Base-by-base conservation (phyloP, 2,329 filamentous ascomycete genomes). In the Fusarium dlaminii region DNA sequence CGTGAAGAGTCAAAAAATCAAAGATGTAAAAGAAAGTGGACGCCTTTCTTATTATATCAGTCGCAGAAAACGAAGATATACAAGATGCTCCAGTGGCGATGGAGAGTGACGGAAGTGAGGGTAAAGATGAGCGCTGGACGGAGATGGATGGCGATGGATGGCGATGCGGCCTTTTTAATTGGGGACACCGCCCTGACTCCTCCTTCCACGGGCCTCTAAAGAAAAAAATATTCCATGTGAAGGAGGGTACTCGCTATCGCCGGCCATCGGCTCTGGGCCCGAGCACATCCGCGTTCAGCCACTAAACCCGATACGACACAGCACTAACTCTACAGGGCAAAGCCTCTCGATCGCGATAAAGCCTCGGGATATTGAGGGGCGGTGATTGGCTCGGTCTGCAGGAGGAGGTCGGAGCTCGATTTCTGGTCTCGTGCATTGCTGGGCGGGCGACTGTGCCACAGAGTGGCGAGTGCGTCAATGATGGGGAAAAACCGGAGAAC, bases 191-290 rank as follows among this genome's bases (percentile, higher is more conserved):
- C 56, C 56, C 55, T 60, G 37, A 61, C 60, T 70, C 56, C 69
- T 73, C 46, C 46, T 66, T 9, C 24, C 20, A 55, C 51, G 5
- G 32, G 32, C 51, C 51, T 55, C 34, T 55, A 30, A 30, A 29
- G 69, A 67, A 74, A 79, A 78, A 78, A 73, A 70, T 77, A 70
- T 66, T 68, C 70, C 77, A 79, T 79, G 77, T 79, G 77, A 79
- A 79, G 68, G 39, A 24, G 30, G 29, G 30, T 54, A 51, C 66
- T 76, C 76, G 75, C 76, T 77, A 76, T 78, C 76, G 76, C 76
- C 75, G 76, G 76, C 63, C 66, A 52, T 77, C 76, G 76, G 74
- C 71, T 71, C 34, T 73, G 71, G 59, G 66, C 57, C 77, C 70
- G 63, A 73, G 75, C 76, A 64, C 66, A 65, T 65, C 73, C 71